Percentiles rank a stretch among this genome's conserved stretches.
Conservation (phyloP, 2,329 filamentous ascomycete genomes). For the Exophiala calicioides region DNA sequence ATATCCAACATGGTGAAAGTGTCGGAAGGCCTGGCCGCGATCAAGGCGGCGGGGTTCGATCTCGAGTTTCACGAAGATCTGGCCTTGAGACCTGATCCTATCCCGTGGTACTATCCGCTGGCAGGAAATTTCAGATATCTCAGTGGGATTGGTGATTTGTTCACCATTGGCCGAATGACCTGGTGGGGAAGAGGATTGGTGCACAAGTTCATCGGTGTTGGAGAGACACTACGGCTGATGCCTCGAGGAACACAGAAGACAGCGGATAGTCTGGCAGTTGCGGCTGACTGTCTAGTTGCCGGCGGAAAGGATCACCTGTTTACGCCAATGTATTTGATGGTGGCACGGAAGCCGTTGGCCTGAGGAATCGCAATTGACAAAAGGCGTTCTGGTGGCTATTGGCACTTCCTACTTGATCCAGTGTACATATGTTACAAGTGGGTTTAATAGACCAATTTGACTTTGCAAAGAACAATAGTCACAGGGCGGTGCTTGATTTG, state of each 20-base stretch:
- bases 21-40: constrained; percentile 75
- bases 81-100: constrained; percentile 70
- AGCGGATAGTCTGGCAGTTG: constrained; percentile 81
- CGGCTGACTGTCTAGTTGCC: constrained; percentile 81
- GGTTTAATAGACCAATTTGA: too few relatives aligned
- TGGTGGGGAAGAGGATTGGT: constrained; percentile 73
- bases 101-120: constrained; percentile 94
- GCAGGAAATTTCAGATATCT: constrained; percentile 83
- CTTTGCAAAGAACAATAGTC: too few relatives aligned
- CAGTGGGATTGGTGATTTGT: constrained; percentile 69
- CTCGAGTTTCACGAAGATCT: constrained; percentile 83
- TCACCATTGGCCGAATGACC: constrained; percentile 86
- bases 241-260: constrained; percentile 89
- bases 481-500: too few relatives aligned
- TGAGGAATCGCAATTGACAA: too few relatives aligned
- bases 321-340: constrained; percentile 98
- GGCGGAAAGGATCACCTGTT: constrained; percentile 90
- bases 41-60: constrained; percentile 85
- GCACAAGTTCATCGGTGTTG: constrained; percentile 72
- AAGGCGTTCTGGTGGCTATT: too few relatives aligned
- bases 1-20: constrained; percentile 97
- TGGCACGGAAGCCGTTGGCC: constrained; percentile 74
- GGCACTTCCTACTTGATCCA: constrained; percentile 5
- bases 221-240: constrained; percentile 74
- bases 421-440: constrained; percentile 13